Evolutionary conservation across 345 rosid species (phyloP), one percentile per base, ranked within the genome.

Genomic region (Gossypium ekmanianum): DNA sequence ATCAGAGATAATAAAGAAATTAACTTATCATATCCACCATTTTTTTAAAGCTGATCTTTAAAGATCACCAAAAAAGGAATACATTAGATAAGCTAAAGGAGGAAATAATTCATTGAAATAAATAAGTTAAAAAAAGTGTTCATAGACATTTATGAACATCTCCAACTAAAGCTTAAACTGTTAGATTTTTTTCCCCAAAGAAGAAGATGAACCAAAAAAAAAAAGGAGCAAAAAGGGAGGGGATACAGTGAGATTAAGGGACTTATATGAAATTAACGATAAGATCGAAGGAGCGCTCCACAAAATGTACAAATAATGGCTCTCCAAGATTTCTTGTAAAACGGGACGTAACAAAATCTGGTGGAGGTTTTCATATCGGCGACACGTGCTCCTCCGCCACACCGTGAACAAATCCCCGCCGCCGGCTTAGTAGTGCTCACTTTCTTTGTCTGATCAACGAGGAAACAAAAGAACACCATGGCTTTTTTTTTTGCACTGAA

Each of bases 361-460:
- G 96, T 91, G 14, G 88, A 80, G 1, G 97, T 95, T 70, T 85
- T 93, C 93, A 95, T 95, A 81, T 95, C 99, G 2, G 98, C 99
- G 7, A 93, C 96, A 57, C 97, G 90, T 4, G 99, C 99, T 78
- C 98, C 99, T 0, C 90, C 91, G 57, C 99, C 97, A 83, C 99
- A 95, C 81, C 92, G 75, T 6, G 94, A 90, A 88, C 99, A 93
- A 52, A 68, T 78, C 58, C 99, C 97, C 0, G 99, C 98, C 0
- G 92, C 98, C 45, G 98, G 99, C 86, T 91, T 95, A 83, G 90
- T 90, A 55, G 84, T 80, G 29, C 84, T 55, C 27, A 95, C 90
- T 79, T 91, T 81, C 83, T 85, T 81, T 14, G 88, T 90, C 87
- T 95, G 92, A 78, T 95, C 97, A n/a, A 95, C 93, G 1, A 95